Evolutionary conservation across 306 rosid species (phyloP), one percentile per base, ranked within the genome.

Genomic region (Urtica urens): DNA sequence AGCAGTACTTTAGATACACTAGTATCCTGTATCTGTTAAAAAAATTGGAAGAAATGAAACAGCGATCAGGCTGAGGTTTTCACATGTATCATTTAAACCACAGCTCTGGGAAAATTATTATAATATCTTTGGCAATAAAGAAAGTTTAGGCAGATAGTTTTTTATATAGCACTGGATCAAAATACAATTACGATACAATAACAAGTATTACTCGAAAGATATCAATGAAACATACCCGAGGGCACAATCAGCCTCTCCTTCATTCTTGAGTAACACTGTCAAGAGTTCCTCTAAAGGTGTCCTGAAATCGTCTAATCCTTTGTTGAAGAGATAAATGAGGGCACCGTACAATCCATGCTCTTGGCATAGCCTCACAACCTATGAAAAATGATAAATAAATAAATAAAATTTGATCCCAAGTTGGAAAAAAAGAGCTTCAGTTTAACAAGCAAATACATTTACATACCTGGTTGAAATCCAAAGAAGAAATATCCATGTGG

Each of bases 401-500:
- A 53, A 53, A 51, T 29, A 34, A 17, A 35, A 49, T 42, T 42
- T 20, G 17, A 55, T 59, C 61, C 35, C 43, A 46, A 46, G 63
- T 45, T 11, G 28, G 24, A 63, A 20, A 55, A 31, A 23, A 45
- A 58, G 17, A 66, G 24, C 25, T 50, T 4, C 30, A 42, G 43
- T 43, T 33, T 45, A 46, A 55, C 58, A 65, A 45, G 41, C 57
- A 63, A 63, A 61, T 46, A 45, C 61, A 37, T 35, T 13, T 58
- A 64, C 49, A 38, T 46, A 84, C 97, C 97, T 90, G 97, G 70
- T 85, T 84, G 65, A 90, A 90, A 81, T 90, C 95, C 70, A 90
- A 85, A 56, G 97, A 90, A 59, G 95, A 84, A 62, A 90, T 90
- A 69, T 90, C 99, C 95, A 90, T 90, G 77, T 90, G 99, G 71